Conservation (phyloP, 129 eudicot genomes). For the Tagetes erecta region DNA sequence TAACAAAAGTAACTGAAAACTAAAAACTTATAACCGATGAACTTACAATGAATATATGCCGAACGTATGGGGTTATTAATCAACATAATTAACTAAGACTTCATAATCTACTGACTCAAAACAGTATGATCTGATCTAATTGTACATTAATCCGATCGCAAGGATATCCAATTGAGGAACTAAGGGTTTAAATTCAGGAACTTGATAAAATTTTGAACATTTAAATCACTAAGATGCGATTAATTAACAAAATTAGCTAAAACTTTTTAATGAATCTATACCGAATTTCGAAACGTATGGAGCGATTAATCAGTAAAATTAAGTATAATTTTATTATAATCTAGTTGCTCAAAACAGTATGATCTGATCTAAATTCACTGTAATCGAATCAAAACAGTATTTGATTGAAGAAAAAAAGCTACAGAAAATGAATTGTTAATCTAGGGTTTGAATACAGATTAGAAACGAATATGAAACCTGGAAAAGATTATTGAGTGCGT, state of each 20-base stretch:
- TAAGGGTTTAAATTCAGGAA: too few species aligned
- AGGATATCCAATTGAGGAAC: too few species aligned
- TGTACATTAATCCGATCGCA: too few species aligned
- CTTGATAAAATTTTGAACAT: too few species aligned
- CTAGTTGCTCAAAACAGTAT: background rate
- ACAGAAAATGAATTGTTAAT: background rate
- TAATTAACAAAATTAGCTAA: background rate
- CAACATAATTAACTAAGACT: too few species aligned
- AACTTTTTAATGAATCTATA: background rate
- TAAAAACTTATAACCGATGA: too few species aligned
- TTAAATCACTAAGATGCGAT: too few species aligned
- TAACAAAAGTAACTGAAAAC: too few species aligned
- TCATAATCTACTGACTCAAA: too few species aligned
- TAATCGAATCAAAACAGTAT: background rate
- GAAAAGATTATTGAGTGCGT: constrained; percentile 95
- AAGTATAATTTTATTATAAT: background rate
- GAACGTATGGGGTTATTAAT: too few species aligned
- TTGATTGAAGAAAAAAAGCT: background rate
- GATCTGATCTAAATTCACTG: constrained; percentile 1
- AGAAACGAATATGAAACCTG: constrained; percentile 47
- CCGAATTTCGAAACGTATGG: constrained; percentile 1
- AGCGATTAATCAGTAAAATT: constrained; percentile 13
- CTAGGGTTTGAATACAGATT: background rate
- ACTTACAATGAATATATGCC: too few species aligned
- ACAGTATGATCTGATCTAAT: too few species aligned